phyloP scores from a whole-genome alignment of 768 basidiomycete genomes.

The Amanita muscaria region DNA sequence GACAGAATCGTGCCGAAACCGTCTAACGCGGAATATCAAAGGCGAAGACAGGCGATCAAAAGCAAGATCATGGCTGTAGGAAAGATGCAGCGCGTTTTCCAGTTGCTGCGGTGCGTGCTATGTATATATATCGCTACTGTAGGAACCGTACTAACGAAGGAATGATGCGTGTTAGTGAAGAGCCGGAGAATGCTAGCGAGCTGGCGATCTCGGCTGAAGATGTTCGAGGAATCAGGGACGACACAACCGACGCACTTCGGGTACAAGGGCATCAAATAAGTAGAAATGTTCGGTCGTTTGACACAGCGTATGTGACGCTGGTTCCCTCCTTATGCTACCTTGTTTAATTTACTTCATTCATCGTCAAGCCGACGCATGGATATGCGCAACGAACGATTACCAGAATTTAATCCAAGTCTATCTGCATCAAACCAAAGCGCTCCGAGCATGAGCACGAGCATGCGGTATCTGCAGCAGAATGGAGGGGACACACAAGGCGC shows the following conservation, averaged over 20 bases:
- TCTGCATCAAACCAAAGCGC: slow-evolving; percentile 39
- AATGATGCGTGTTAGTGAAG: slow-evolving; percentile 52
- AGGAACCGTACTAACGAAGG: background rate
- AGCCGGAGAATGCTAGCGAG: slow-evolving; percentile 72
- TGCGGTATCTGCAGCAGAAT: slow-evolving; percentile 5
- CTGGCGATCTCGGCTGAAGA: slow-evolving; percentile 29
- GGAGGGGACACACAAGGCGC: slow-evolving; percentile 5
- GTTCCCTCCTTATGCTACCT: background rate
- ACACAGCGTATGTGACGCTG: slow-evolving; percentile 53
- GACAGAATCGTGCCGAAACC: slow-evolving; percentile 10
- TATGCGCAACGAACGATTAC: slow-evolving; percentile 67
- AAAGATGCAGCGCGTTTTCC: slow-evolving; percentile 84
- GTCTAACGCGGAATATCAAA: slow-evolving; percentile 30
- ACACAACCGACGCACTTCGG: slow-evolving; percentile 44
- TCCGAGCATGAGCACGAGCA: slow-evolving; percentile 49
- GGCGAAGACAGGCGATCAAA: slow-evolving; percentile 72
- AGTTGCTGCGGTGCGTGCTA: slow-evolving; percentile 68
- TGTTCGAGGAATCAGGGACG: slow-evolving; percentile 21
- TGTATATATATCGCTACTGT: slow-evolving; percentile 1
- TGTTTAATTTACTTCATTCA: slow-evolving; percentile 16
- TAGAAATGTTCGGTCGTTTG: slow-evolving; percentile 60
- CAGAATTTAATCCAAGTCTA: slow-evolving; percentile 36
- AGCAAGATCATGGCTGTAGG: slow-evolving; percentile 93
- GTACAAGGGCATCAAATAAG: slow-evolving; percentile 54
- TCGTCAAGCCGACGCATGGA: slow-evolving; percentile 57